Evolutionary conservation across 1,284 basidiomycete species (phyloP).

Genomic region (Takashimella tepidaria): DNA sequence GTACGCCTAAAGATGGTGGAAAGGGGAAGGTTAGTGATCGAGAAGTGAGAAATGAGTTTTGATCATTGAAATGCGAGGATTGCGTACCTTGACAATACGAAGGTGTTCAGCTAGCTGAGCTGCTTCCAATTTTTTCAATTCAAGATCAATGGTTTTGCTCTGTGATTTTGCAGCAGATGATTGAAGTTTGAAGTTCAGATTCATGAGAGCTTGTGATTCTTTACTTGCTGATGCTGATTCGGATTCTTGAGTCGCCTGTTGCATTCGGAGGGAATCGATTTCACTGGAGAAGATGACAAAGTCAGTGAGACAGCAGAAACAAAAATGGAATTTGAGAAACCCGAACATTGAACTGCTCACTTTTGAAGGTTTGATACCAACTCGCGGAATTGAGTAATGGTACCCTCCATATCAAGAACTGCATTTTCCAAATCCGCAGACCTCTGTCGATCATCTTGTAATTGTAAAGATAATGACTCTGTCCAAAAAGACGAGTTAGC

Average conservation of each 20-base stretch:
- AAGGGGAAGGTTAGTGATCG: neutral
- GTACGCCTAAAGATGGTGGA: constrained; percentile 61
- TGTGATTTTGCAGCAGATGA: constrained; percentile 83
- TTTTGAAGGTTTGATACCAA: constrained; percentile 74
- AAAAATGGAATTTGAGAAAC: neutral
- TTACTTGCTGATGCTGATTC: constrained; percentile 68
- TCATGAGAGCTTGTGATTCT: constrained; percentile 78
- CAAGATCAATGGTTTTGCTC: constrained; percentile 78
- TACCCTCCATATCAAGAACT: constrained; percentile 77
- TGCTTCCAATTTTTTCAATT: constrained; percentile 76
- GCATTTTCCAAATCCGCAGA: constrained; percentile 66
- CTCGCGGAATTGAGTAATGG: constrained; percentile 85
- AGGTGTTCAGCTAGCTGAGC: constrained; percentile 72
- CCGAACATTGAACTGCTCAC: too few relatives aligned
- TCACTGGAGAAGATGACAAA: constrained; percentile 54
- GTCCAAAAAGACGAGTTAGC: constrained; percentile 2
- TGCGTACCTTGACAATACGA: constrained; percentile 49
- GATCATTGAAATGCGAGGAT: too few relatives aligned
- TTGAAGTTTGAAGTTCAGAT: constrained; percentile 86
- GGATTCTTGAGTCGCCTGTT: constrained; percentile 75
- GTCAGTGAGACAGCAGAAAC: too few relatives aligned
- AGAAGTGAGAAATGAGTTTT: neutral
- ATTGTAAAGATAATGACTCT: constrained; percentile 67
- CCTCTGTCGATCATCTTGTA: constrained; percentile 63
- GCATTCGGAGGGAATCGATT: constrained; percentile 69